phyloP scores from a whole-genome alignment of 2,329 filamentous ascomycete genomes.

The Diaporthe citriasiana region DNA sequence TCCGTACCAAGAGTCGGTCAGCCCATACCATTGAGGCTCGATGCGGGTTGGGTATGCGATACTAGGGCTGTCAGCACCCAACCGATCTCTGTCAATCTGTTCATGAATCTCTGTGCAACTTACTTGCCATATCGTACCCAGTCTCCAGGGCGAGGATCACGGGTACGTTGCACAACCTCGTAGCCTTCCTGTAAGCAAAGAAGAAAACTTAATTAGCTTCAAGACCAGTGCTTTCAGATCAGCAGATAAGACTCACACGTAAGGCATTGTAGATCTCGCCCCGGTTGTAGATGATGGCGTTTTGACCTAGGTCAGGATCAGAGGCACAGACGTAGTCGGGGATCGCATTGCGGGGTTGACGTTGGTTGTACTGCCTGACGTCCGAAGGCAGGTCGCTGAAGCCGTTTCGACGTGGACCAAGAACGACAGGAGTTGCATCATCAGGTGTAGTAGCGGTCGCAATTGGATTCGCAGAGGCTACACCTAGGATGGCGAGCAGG shows the following conservation, averaged over 20 bases:
- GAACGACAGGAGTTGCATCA: background rate
- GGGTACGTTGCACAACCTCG: background rate
- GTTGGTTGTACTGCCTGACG: background rate
- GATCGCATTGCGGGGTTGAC: background rate
- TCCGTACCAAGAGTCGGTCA: background rate
- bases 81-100: no score
- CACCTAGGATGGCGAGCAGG: background rate
- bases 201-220: background rate
- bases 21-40: rapidly evolving
- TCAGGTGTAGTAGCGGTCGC: background rate
- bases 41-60: background rate
- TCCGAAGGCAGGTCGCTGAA: background rate
- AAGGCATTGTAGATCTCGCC: background rate
- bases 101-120: background rate
- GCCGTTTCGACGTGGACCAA: background rate
- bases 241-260: background rate
- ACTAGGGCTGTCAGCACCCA: background rate
- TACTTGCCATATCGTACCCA: background rate
- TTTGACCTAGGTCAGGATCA: background rate
- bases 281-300: background rate
- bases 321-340: background rate
- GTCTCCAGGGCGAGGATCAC: background rate
- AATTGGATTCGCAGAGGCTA: background rate
- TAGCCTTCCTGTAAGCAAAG: background rate
- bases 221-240: rapidly evolving